Percentiles rank a stretch among this genome's conserved stretches.
These are phyloP conservation scores for Porcisia deanei DNA, from an alignment of 208 protist genomes.

Conservation along the genomic window DNA sequence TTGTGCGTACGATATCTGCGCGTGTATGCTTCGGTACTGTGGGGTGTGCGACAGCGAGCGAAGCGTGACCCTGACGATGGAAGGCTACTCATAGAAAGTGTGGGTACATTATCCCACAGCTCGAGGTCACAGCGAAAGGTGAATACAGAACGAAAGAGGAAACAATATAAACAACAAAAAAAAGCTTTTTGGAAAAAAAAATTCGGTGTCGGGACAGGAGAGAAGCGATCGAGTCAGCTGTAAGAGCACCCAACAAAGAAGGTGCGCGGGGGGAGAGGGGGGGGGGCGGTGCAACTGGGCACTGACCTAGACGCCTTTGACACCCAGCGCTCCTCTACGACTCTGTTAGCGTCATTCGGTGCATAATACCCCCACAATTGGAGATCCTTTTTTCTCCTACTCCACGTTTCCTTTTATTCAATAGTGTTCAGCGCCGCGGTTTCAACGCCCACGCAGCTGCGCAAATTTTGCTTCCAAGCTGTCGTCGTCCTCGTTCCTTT, in stretches of 20 bases:
- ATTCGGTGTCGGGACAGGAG: no score
- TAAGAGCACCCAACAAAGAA: no score
- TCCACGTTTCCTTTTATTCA: no score
- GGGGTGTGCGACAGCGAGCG: neutral
- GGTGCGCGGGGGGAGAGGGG: neutral
- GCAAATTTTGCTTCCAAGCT: conserved; percentile 73
- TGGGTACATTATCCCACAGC: neutral
- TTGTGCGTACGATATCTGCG: neutral
- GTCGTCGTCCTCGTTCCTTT: conserved; percentile 41
- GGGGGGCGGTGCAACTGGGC: neutral
- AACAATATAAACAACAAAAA: neutral
- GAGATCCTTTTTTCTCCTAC: neutral
- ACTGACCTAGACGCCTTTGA: no score
- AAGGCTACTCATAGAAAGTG: neutral
- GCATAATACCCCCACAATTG: neutral
- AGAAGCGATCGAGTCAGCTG: no score
- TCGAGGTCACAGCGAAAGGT: neutral
- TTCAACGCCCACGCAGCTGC: conserved; percentile 59
- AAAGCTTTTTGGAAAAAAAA: neutral
- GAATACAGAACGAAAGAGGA: neutral
- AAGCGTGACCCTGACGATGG: neutral
- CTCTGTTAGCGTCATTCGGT: neutral
- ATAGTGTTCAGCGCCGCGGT: neutral
- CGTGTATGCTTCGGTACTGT: neutral
- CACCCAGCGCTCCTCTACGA: neutral